phyloP scores from a whole-genome alignment of 2,329 filamentous ascomycete genomes.

The Parastagonospora nodorum region DNA sequence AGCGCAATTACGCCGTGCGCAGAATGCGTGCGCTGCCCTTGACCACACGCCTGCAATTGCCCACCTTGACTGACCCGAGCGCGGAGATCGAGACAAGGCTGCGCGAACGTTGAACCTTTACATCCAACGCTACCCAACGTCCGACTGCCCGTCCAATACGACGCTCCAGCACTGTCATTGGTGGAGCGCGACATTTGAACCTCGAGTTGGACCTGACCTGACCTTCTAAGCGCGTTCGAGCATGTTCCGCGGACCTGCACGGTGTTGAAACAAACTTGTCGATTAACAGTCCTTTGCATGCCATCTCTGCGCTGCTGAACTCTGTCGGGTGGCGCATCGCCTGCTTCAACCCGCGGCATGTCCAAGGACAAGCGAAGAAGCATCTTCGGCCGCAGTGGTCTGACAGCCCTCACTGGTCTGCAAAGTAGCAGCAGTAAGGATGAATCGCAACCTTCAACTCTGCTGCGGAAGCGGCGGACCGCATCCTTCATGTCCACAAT shows the following conservation, averaged over 20 bases:
- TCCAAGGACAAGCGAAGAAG: conserved; percentile 45
- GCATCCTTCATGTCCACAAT: conserved; percentile 43
- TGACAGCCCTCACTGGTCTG: conserved; percentile 35
- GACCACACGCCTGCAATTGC: background rate
- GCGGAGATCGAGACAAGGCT: background rate
- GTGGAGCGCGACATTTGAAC: conserved; percentile 7
- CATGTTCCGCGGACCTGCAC: conserved; percentile 4
- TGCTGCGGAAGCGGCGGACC: conserved; percentile 46
- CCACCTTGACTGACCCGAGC: background rate
- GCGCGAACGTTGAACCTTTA: background rate
- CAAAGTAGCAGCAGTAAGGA: conserved; percentile 34
- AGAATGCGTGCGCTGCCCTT: background rate
- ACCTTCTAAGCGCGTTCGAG: background rate
- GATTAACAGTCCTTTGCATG: conserved; percentile 21
- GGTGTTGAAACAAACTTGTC: background rate
- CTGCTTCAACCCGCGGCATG: conserved; percentile 33
- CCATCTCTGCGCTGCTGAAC: conserved; percentile 28
- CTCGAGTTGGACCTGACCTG: background rate
- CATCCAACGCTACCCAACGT: conserved; percentile 1
- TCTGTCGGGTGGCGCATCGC: conserved; percentile 36
- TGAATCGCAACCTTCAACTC: conserved; percentile 41
- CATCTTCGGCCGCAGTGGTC: conserved; percentile 43
- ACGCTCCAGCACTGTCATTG: conserved; percentile 14
- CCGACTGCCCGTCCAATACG: conserved; percentile 12
- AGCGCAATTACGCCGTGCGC: background rate